These are phyloP conservation scores for Bryoerythrophyllum caledonicum DNA, from an alignment of 225 moss, liverwort and hornwort species.

Conservation along the genomic window DNA sequence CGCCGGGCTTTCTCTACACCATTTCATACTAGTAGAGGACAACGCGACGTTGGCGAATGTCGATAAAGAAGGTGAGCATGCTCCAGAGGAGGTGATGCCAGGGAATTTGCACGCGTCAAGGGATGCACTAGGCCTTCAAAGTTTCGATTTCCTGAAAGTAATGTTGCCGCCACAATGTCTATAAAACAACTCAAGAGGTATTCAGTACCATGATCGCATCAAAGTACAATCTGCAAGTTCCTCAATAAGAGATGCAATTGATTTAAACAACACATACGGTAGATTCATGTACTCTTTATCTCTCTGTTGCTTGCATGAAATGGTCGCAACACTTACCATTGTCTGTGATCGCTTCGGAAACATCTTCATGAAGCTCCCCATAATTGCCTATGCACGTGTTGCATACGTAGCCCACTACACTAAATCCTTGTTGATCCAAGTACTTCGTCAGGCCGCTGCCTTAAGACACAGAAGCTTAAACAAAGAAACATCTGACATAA, in stretches of 20 bases:
- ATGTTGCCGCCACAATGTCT: conserved; percentile 85
- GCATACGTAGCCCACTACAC: conserved; percentile 92
- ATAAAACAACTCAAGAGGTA: conserved; percentile 26
- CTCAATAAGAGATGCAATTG: neutral
- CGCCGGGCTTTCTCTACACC: too few relatives aligned
- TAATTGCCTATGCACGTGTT: conserved; percentile 97
- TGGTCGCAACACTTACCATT: conserved; percentile 40
- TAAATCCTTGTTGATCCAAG: conserved; percentile 84
- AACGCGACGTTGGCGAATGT: too few relatives aligned
- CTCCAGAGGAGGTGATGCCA: conserved; percentile 96
- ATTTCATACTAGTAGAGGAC: too few relatives aligned
- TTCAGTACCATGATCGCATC: conserved; percentile 11
- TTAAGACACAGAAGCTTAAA: conserved; percentile 17
- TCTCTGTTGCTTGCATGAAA: neutral
- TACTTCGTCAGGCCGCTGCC: conserved; percentile 80
- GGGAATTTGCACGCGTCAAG: conserved; percentile 89
- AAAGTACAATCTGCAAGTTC: conserved; percentile 11
- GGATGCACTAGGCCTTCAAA: conserved; percentile 98
- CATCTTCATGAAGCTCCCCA: conserved; percentile 85
- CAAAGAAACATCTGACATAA: neutral
- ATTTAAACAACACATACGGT: neutral
- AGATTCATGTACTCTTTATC: neutral
- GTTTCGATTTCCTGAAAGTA: conserved; percentile 92
- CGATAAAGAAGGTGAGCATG: too few relatives aligned
- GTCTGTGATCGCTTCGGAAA: conserved; percentile 59